Evolutionary conservation across 805 yeast species (phyloP), one percentile per base, ranked within the genome.

Genomic region (Suhomyces tanzawaensis): DNA sequence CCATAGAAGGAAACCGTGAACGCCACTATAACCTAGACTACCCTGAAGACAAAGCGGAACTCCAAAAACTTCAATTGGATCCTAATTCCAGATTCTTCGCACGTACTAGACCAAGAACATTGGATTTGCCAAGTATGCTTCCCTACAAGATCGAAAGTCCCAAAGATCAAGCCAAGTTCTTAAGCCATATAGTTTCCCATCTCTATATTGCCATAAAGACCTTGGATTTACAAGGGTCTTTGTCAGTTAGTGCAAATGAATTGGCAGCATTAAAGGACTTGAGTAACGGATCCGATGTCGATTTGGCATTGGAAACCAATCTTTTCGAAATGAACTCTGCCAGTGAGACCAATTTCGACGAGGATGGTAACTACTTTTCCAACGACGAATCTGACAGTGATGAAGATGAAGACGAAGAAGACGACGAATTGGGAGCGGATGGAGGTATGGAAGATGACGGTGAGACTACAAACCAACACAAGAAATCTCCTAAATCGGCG

Each of bases 131-230:
- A 1, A 59, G 55, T 13, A 52, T 75, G 34, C 67, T 91, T 19
- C 98, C 98, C 0, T 93, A 90, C 58, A 64, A 69, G 29, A 75
- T 82, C 0, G 97, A 88, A 57, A 50, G 77, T 1, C 79, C 79
- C 12, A 63, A 64, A 23, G 95, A 85, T 40, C 84, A 81, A 41
- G 83, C 86, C 13, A 74, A 71, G 37, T 89, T 88, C 49, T 65
- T 91, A 27, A 73, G 85, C 30, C 93, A 84, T 52, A 84, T 91
- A n/a, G 72, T 90, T 22, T 74, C 83, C 2, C 88, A 86, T 58
- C 59, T 93, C 14, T 85, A 85, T 57, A 77, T 86, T 39, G 88
- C 96, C 7, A 74, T 86, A 32, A 72, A 77, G 40, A 76, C 93
- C 3, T 65, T 82, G 44, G 95, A 88, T 55, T 66, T 88, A 12